Evolutionary conservation across 2,329 filamentous ascomycete species (phyloP).

Genomic region (Microdochium paspali): DNA sequence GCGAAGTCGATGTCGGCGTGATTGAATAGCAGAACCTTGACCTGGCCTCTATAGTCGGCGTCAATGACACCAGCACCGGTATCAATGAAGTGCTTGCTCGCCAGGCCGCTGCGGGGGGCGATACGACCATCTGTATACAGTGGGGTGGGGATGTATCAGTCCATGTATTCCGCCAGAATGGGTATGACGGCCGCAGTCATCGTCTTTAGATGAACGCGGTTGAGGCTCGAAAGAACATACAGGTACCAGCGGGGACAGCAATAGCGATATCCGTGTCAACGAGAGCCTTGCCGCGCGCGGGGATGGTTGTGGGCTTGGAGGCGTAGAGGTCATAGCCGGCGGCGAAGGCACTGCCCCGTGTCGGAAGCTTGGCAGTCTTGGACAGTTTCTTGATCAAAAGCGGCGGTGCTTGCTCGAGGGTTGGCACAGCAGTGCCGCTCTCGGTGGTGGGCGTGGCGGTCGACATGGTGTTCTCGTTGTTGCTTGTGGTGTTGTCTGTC

Average conservation of each 20-base stretch:
- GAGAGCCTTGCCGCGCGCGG: constrained; percentile 71
- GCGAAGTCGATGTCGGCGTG: constrained; percentile 73
- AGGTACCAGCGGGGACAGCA: constrained; percentile 82
- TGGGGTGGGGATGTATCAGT: not conserved
- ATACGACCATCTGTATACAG: constrained; percentile 65
- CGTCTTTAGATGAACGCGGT: constrained; percentile 2
- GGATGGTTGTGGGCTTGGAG: constrained; percentile 64
- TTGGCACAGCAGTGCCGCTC: constrained; percentile 18
- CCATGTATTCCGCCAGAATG: too few species aligned
- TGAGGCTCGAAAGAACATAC: constrained; percentile 39
- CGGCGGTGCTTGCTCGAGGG: constrained; percentile 38
- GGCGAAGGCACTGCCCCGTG: constrained; percentile 78
- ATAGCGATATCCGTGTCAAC: constrained; percentile 90
- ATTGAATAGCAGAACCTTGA: constrained; percentile 95
- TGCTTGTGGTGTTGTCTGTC: constrained; percentile 5
- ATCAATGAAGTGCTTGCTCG: constrained; percentile 91
- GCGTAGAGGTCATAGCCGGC: constrained; percentile 93
- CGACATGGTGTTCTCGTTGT: constrained; percentile 20
- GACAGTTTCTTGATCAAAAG: constrained; percentile 86
- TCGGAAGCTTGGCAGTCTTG: constrained; percentile 69
- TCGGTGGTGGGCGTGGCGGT: constrained; percentile 14
- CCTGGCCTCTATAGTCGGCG: constrained; percentile 88
- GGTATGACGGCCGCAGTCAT: too few species aligned
- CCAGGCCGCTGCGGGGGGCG: constrained; percentile 83
- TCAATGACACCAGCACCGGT: constrained; percentile 95